Evolutionary conservation across 805 yeast species (phyloP).

Genomic region (Wickerhamiella dianesei): DNA sequence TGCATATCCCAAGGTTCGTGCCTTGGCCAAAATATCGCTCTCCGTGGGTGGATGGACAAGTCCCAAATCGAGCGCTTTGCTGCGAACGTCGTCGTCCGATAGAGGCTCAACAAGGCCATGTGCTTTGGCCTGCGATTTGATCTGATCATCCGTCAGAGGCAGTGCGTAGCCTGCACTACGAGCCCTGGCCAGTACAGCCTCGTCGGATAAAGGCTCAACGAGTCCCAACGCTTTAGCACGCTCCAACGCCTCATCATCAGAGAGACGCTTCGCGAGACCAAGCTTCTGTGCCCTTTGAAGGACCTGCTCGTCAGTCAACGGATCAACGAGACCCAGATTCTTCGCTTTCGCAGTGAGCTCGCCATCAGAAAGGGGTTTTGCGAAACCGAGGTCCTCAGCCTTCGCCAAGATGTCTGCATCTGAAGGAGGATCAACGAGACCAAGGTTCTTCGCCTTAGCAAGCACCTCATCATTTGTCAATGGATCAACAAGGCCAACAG

Average conservation of each 20-base stretch:
- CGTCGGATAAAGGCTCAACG: slow-evolving; percentile 8
- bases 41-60: slow-evolving; percentile 24
- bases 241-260: slow-evolving; percentile 28
- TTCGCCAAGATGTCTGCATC: slow-evolving; percentile 9
- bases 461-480: slow-evolving; percentile 21
- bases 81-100: slow-evolving; percentile 36
- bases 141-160: slow-evolving; percentile 4
- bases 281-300: slow-evolving; percentile 1
- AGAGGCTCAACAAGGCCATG: slow-evolving; percentile 19
- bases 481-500: slow-evolving; percentile 16
- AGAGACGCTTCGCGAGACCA: slow-evolving; percentile 8
- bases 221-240: slow-evolving; percentile 19
- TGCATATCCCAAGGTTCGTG: slow-evolving; percentile 14
- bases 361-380: slow-evolving; percentile 7
- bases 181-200: slow-evolving; percentile 10
- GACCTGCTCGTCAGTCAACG: slow-evolving; percentile 5
- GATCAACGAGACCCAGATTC: slow-evolving; percentile 14
- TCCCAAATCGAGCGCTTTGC: slow-evolving; percentile 18
- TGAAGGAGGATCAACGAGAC: slow-evolving; percentile 7
- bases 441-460: slow-evolving; percentile 14
- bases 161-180: slow-evolving; percentile 17
- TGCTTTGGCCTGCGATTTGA: slow-evolving; percentile 12
- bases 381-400: slow-evolving; percentile 18
- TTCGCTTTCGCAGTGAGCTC: slow-evolving; percentile 8
- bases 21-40: slow-evolving; percentile 3